Evolutionary conservation across 768 basidiomycete species (phyloP).

Genomic region (Dentipellis sp.): DNA sequence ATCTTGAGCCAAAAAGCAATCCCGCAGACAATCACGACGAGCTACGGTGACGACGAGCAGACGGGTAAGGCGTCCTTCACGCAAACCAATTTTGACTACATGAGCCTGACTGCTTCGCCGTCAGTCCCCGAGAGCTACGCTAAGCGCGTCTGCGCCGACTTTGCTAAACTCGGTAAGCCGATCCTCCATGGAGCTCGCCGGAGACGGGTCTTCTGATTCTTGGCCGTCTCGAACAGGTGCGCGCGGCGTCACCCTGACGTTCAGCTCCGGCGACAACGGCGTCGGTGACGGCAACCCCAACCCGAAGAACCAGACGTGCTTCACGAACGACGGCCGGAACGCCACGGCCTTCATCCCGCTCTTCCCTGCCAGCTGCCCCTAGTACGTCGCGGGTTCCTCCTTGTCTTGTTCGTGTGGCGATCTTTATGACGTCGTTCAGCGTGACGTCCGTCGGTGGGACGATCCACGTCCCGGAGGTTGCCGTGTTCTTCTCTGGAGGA

Average conservation of each 20-base stretch:
- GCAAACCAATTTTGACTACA: not conserved
- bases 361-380: conserved; percentile 52
- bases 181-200: not conserved
- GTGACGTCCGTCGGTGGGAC: conserved; percentile 75
- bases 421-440: conserved; percentile 22
- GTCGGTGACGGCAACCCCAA: conserved; percentile 55
- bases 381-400: conserved; percentile 16
- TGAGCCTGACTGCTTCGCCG: not conserved
- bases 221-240: conserved; percentile 29
- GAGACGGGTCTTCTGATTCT: not conserved
- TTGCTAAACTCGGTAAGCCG: conserved; percentile 54
- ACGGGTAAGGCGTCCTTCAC: conserved; percentile 31
- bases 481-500: conserved; percentile 56
- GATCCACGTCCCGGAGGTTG: conserved; percentile 45
- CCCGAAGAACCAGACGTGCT: conserved; percentile 43
- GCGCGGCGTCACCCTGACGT: conserved; percentile 56
- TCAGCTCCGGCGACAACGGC: conserved; percentile 59
- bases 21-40: conserved; percentile 60
- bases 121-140: conserved; percentile 44
- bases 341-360: conserved; percentile 36
- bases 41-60: conserved; percentile 68
- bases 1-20: conserved; percentile 35
- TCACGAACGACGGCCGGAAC: conserved; percentile 50
- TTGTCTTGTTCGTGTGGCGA: not conserved
- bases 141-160: conserved; percentile 35